These are phyloP conservation scores for Kuraishia molischiana DNA, from an alignment of 805 yeast species.

Conservation along the genomic window DNA sequence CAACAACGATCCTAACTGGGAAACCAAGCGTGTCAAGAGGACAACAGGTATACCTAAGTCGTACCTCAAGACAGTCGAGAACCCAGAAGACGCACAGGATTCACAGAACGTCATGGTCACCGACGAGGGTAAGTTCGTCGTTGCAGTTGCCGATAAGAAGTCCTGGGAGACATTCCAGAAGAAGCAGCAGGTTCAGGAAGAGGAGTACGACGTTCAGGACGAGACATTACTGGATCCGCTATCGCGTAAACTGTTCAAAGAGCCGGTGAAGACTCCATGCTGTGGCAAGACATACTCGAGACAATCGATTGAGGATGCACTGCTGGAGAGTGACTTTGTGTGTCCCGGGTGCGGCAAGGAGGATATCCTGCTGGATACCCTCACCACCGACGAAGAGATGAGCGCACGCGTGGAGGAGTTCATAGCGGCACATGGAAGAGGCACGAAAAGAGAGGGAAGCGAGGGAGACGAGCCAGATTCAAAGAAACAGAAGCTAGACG, in stretches of 20 bases:
- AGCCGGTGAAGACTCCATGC: conserved; percentile 81
- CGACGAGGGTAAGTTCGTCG: conserved; percentile 91
- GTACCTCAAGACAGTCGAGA: conserved; percentile 76
- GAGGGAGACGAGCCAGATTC: conserved; percentile 5
- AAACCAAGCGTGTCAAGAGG: conserved; percentile 80
- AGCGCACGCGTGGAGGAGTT: conserved; percentile 44
- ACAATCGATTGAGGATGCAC: conserved; percentile 49
- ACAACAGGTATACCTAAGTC: conserved; percentile 98
- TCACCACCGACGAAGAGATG: conserved; percentile 52
- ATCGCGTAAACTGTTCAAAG: conserved; percentile 47
- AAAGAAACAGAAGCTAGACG: neutral
- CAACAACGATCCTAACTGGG: conserved; percentile 85
- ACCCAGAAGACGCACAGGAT: conserved; percentile 52
- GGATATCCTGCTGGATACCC: conserved; percentile 68
- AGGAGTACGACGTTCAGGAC: conserved; percentile 44
- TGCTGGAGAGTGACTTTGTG: conserved; percentile 76
- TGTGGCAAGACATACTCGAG: conserved; percentile 44
- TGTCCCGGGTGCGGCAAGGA: conserved; percentile 80
- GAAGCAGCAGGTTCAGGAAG: conserved; percentile 35
- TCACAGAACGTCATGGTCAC: conserved; percentile 66
- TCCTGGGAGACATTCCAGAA: conserved; percentile 87
- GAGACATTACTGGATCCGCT: conserved; percentile 63
- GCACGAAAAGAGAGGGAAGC: conserved; percentile 6
- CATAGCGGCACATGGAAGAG: conserved; percentile 21
- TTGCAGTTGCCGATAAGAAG: conserved; percentile 88